A percentile compares a stretch with the other conserved stretches of the same genome.
These are phyloP conservation scores for Meyerozyma sp. DNA, from an alignment of 1,139 yeast species.

Conservation along the genomic window DNA sequence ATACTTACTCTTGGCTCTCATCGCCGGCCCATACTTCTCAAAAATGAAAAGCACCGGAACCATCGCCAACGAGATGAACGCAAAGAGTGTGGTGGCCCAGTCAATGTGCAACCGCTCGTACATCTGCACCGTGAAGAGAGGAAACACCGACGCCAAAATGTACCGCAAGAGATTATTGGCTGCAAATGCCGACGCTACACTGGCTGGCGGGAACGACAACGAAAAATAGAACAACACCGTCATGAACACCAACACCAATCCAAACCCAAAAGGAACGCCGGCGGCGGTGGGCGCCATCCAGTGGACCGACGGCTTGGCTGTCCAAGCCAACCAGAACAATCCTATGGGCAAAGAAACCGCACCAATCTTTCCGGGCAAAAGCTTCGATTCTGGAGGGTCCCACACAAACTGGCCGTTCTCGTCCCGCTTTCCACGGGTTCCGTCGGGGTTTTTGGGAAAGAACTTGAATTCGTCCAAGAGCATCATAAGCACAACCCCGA, in stretches of 20 bases:
- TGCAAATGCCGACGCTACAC: slow-evolving; percentile 73
- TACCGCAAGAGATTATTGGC: slow-evolving; percentile 74
- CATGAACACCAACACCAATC: slow-evolving; percentile 69
- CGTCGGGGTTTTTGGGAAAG: slow-evolving; percentile 59
- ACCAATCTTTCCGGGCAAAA: slow-evolving; percentile 48
- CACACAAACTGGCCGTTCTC: slow-evolving; percentile 45
- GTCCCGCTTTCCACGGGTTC: slow-evolving; percentile 53
- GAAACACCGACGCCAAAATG: slow-evolving; percentile 56
- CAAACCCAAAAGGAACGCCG: slow-evolving; percentile 73
- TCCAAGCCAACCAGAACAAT: slow-evolving; percentile 82
- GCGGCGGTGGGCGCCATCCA: slow-evolving; percentile 80
- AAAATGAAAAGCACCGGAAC: slow-evolving; percentile 43
- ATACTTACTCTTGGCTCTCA: slow-evolving; percentile 51
- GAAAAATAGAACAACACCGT: slow-evolving; percentile 67
- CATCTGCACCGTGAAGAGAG: slow-evolving; percentile 43
- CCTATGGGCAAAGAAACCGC: slow-evolving; percentile 62
- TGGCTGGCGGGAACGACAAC: slow-evolving; percentile 67
- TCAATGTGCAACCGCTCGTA: slow-evolving; percentile 31
- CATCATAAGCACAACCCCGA: slow-evolving; percentile 50
- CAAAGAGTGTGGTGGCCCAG: slow-evolving; percentile 37
- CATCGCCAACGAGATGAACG: slow-evolving; percentile 28
- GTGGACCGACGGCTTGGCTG: slow-evolving; percentile 57
- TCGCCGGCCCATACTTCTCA: slow-evolving; percentile 47
- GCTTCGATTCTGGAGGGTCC: slow-evolving; percentile 35
- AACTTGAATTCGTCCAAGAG: slow-evolving; percentile 40